These are phyloP conservation scores for Cicer chorassanicum DNA, from an alignment of 306 rosid genomes.

Conservation along the genomic window DNA sequence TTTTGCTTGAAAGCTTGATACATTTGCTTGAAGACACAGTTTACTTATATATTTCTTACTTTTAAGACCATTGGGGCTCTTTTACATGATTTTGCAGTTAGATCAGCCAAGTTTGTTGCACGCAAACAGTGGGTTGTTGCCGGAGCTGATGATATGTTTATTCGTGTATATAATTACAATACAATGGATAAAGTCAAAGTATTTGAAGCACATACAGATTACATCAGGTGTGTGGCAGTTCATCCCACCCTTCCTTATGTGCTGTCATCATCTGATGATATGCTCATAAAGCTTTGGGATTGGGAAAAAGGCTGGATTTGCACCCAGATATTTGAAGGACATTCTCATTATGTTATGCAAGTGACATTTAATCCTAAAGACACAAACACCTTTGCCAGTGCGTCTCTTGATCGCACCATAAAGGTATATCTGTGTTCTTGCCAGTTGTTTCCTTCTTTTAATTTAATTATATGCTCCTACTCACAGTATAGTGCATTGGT, in stretches of 20 bases:
- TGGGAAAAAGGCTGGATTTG: constrained; percentile 99
- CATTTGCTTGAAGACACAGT: constrained; percentile 33
- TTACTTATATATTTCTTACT: constrained; percentile 22
- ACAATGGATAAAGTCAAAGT: constrained; percentile 95
- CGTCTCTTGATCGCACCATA: constrained; percentile 98
- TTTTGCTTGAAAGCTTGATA: constrained; percentile 25
- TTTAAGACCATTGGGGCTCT: constrained; percentile 32
- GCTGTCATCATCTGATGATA: constrained; percentile 96
- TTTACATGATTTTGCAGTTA: constrained; percentile 67
- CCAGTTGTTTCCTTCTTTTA: constrained; percentile 24
- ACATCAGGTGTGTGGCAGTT: constrained; percentile 96
- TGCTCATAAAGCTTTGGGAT: constrained; percentile 99
- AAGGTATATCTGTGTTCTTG: constrained; percentile 63
- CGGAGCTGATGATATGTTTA: constrained; percentile 97
- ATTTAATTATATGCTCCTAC: constrained; percentile 31
- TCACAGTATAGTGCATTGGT: constrained; percentile 43
- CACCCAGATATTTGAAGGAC: constrained; percentile 99
- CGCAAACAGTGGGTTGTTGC: constrained; percentile 99
- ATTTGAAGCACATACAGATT: constrained; percentile 98
- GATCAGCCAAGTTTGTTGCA: constrained; percentile 97
- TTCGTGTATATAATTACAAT: constrained; percentile 98
- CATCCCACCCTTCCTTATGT: constrained; percentile 98
- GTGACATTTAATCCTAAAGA: constrained; percentile 98
- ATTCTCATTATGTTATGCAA: constrained; percentile 99
- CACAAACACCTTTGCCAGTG: constrained; percentile 99